A percentile compares a stretch with the other conserved stretches of the same genome.
phyloP scores from a whole-genome alignment of 1,139 yeast genomes.

The Diutina pseudorugosa region DNA sequence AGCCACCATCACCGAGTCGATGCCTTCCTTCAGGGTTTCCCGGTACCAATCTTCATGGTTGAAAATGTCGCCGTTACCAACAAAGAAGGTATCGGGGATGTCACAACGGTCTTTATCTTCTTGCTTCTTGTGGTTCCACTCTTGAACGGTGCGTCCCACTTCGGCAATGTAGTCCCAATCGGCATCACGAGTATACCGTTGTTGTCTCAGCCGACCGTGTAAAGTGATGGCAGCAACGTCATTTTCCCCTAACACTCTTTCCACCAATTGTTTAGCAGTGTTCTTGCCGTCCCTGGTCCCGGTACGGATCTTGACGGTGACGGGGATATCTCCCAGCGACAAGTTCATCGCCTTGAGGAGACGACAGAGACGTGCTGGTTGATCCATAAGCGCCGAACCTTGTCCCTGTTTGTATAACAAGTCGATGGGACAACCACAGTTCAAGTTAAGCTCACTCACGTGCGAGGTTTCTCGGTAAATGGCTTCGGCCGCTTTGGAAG shows the following conservation, averaged over 20 bases:
- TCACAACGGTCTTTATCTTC: constrained; percentile 45
- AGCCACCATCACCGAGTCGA: constrained; percentile 95
- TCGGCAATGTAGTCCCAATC: constrained; percentile 85
- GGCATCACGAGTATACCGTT: constrained; percentile 81
- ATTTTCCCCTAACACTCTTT: constrained; percentile 59
- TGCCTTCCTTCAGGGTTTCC: constrained; percentile 55
- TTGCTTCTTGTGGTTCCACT: constrained; percentile 37
- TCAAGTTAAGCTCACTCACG: constrained; percentile 73
- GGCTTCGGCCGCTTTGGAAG: constrained; percentile 81
- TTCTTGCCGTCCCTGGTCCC: constrained; percentile 82
- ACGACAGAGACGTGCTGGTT: constrained; percentile 69
- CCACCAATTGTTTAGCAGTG: constrained; percentile 67
- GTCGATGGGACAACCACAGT: constrained; percentile 97
- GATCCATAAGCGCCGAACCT: constrained; percentile 88
- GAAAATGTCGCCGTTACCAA: constrained; percentile 92
- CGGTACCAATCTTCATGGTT: constrained; percentile 82
- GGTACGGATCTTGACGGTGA: constrained; percentile 83
- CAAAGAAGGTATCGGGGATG: constrained; percentile 38
- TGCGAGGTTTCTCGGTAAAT: constrained; percentile 41
- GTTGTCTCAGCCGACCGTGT: constrained; percentile 95
- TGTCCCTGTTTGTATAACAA: constrained; percentile 86
- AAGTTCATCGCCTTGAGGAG: constrained; percentile 83
- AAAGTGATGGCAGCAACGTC: constrained; percentile 86
- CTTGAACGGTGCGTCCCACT: constrained; percentile 58
- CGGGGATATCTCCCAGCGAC: constrained; percentile 79